Conservation (phyloP, 345 rosid species). For the Heritiera fomes region DNA sequence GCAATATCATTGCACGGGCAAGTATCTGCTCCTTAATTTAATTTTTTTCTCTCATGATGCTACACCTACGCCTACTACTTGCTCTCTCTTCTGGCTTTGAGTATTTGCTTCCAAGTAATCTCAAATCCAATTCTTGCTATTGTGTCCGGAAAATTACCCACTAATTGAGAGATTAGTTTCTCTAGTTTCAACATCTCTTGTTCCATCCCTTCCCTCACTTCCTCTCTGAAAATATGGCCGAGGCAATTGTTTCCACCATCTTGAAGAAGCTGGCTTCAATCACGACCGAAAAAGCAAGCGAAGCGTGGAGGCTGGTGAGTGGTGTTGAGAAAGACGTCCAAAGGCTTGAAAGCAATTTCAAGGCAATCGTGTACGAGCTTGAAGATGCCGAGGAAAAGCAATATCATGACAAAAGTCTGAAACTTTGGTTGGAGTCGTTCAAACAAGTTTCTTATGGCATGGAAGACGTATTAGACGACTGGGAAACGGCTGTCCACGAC, state of each 20-base stretch:
- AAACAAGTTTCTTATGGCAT: slow-evolving; percentile 12
- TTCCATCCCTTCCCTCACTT: background rate
- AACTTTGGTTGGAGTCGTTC: background rate
- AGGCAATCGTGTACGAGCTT: background rate
- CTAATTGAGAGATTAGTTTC: too few species aligned
- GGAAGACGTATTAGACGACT: slow-evolving; percentile 19
- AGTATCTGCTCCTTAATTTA: too few species aligned
- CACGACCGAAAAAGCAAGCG: background rate
- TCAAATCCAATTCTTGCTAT: too few species aligned
- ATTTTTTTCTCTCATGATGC: too few species aligned
- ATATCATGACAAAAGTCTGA: background rate
- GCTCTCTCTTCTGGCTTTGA: too few species aligned
- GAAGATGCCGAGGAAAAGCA: slow-evolving; percentile 20
- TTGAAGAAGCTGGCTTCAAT: background rate
- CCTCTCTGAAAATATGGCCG: background rate
- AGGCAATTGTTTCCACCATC: background rate
- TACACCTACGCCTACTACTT: too few species aligned
- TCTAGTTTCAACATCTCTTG: too few species aligned
- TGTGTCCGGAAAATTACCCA: too few species aligned
- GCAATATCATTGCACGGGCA: too few species aligned
- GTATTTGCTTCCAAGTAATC: too few species aligned
- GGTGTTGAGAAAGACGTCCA: background rate
- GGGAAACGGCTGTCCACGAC: background rate
- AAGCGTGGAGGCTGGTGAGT: background rate
- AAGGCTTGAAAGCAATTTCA: background rate